Percentiles rank a stretch among this genome's conserved stretches.
phyloP scores from a whole-genome alignment of 495 filamentous ascomycete genomes.

The Penicillium turbatum region DNA sequence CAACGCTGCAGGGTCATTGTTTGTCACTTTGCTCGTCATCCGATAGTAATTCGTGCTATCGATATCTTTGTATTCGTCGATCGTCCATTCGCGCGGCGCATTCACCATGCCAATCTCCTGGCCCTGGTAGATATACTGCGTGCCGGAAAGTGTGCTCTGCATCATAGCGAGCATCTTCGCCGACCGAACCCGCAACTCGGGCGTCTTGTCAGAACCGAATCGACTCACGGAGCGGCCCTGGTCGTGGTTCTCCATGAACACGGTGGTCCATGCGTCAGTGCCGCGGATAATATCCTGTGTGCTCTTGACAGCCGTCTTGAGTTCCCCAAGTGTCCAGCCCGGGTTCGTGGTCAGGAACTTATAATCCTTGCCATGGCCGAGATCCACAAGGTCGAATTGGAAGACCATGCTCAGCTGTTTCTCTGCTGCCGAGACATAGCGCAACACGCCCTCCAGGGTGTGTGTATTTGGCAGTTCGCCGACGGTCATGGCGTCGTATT shows the following conservation, averaged over 20 bases:
- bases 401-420: constrained; percentile 54
- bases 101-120: constrained; percentile 57
- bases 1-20: constrained; percentile 32
- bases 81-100: constrained; percentile 38
- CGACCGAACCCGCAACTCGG: constrained; percentile 38
- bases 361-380: constrained; percentile 38
- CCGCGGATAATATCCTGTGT: constrained; percentile 47
- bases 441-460: constrained; percentile 40
- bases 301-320: constrained; percentile 33
- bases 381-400: constrained; percentile 48
- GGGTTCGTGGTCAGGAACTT: constrained; percentile 36
- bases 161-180: constrained; percentile 53
- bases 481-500: constrained; percentile 48
- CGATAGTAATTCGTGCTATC: constrained; percentile 50
- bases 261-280: constrained; percentile 49
- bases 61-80: constrained; percentile 50
- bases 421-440: constrained; percentile 41
- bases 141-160: constrained; percentile 47
- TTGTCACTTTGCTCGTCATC: constrained; percentile 23
- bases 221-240: constrained; percentile 47
- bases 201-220: constrained; percentile 41
- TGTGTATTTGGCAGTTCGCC: constrained; percentile 48
- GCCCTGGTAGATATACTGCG: constrained; percentile 54
- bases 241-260: constrained; percentile 40
- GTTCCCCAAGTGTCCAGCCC: constrained; percentile 39